Conservation (phyloP, 495 filamentous ascomycete genomes). For the Sordaria brevicollis region DNA sequence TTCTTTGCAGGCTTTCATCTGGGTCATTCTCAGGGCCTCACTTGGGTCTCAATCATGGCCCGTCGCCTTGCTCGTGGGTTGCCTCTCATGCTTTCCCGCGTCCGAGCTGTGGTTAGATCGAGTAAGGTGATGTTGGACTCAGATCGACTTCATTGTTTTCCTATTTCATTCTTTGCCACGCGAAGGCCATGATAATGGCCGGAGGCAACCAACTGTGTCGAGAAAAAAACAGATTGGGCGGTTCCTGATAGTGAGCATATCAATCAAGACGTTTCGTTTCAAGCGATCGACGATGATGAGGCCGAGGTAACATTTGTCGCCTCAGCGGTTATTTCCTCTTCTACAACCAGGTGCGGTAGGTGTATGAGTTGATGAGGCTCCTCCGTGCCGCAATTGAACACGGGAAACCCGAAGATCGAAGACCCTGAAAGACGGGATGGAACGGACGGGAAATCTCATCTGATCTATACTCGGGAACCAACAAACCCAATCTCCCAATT, state of each 20-base stretch:
- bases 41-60: neutral
- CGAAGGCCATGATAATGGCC: neutral
- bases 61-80: neutral
- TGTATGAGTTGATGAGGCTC: neutral
- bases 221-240: neutral
- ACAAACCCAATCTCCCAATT: neutral
- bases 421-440: neutral
- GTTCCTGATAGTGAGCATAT: neutral
- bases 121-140: neutral
- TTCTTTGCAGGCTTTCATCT: too few species aligned
- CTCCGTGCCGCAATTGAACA: neutral
- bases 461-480: neutral
- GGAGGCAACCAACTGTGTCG: neutral
- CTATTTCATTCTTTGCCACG: neutral
- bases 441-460: neutral
- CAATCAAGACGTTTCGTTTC: neutral
- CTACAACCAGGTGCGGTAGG: neutral
- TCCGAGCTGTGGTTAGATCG: neutral
- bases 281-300: neutral
- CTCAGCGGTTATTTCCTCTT: neutral
- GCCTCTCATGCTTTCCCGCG: neutral
- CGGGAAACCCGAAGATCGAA: neutral
- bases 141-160: neutral
- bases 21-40: neutral
- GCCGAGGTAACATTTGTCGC: neutral